Evolutionary conservation across 2,329 filamentous ascomycete species (phyloP).

Genomic region (Colletotrichum acutatum): DNA sequence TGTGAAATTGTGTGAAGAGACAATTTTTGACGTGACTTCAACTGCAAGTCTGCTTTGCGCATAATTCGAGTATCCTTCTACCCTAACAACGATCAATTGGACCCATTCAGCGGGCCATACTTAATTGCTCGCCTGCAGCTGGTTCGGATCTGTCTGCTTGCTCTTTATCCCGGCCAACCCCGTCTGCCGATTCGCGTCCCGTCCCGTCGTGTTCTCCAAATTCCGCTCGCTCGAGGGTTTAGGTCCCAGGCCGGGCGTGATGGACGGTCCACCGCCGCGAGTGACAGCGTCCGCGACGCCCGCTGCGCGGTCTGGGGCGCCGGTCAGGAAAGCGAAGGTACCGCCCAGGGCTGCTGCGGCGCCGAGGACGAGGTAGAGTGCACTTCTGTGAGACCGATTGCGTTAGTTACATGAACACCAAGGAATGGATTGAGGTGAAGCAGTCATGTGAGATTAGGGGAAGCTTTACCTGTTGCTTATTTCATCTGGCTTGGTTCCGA

Average conservation of each 20-base stretch:
- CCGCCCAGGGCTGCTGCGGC: not conserved
- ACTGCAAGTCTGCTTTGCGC: no score
- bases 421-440: not conserved
- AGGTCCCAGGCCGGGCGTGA: not conserved
- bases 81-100: no score
- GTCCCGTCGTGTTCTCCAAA: not conserved
- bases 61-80: no score
- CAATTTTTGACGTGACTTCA: not conserved
- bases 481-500: not conserved
- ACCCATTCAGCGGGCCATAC: no score
- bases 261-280: not conserved
- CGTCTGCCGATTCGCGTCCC: not conserved
- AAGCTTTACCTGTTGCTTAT: conserved; percentile 1
- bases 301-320: conserved; percentile 14
- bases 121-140: conserved; percentile 4
- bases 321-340: conserved; percentile 11
- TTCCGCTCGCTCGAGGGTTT: conserved; percentile 12
- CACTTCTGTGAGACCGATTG: not conserved
- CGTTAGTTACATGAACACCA: not conserved
- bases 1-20: no score
- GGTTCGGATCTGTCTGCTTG: conserved; percentile 14
- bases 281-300: conserved; percentile 2
- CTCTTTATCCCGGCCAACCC: conserved; percentile 15
- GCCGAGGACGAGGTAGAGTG: not conserved
- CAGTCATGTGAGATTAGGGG: not conserved